Evolutionary conservation across 768 basidiomycete species (phyloP).

Genomic region (Mrakia gelida): DNA sequence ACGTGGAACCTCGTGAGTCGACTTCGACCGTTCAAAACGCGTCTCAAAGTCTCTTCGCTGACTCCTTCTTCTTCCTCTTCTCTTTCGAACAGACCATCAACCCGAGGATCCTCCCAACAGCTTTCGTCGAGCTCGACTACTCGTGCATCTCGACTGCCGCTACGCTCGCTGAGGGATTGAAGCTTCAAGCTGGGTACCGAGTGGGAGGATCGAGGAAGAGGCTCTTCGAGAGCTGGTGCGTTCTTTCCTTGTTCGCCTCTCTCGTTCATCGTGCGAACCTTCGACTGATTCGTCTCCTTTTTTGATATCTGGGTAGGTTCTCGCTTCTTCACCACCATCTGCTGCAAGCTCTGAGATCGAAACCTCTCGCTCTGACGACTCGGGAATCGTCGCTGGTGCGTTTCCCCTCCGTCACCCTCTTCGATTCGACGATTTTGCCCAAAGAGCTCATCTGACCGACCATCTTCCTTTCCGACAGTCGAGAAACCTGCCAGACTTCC

Average conservation of each 20-base stretch:
- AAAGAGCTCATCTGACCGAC: neutral
- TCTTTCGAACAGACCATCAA: neutral
- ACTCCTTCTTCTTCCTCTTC: neutral
- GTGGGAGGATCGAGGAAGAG: conserved; percentile 8
- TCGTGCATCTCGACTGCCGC: neutral
- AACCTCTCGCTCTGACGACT: neutral
- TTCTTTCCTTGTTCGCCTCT: neutral
- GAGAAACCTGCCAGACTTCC: neutral
- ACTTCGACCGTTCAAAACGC: neutral
- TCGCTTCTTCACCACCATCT: conserved; percentile 4
- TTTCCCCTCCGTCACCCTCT: neutral
- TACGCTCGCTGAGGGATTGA: neutral
- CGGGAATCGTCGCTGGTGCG: neutral
- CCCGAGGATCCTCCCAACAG: neutral
- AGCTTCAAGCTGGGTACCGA: conserved; percentile 7
- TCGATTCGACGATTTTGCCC: neutral
- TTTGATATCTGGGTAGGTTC: neutral
- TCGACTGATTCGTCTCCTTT: no score
- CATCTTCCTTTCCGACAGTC: neutral
- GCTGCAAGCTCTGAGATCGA: neutral
- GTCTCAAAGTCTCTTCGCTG: neutral
- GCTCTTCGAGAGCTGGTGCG: neutral
- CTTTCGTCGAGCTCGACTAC: neutral
- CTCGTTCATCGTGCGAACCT: no score
- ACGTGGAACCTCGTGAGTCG: conserved; percentile 3